Conservation (phyloP, 805 yeast species). For the Cyberlindnera sargentensis region DNA sequence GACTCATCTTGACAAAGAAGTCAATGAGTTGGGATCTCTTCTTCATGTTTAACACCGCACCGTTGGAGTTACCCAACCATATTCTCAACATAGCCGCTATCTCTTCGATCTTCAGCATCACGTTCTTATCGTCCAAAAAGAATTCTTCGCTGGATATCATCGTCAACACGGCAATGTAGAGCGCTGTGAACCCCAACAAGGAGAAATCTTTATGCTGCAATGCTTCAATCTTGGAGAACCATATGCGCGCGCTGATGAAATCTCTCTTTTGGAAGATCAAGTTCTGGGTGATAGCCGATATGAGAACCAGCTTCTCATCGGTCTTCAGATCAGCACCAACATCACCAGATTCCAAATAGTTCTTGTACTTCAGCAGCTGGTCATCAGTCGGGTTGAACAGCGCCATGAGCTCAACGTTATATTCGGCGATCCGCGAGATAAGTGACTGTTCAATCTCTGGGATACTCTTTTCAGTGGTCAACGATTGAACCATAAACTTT, state of each 20-base stretch:
- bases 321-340: constrained; percentile 6
- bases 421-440: constrained; percentile 10
- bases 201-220: constrained; percentile 9
- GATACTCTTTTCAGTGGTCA: constrained; percentile 17
- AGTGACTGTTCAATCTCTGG: constrained; percentile 12
- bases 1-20: constrained; percentile 22
- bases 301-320: constrained; percentile 21
- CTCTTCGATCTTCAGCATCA: constrained; percentile 23
- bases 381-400: constrained; percentile 24
- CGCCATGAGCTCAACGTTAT: constrained; percentile 21
- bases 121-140: constrained; percentile 12
- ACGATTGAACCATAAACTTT: constrained; percentile 18
- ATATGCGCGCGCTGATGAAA: constrained; percentile 16
- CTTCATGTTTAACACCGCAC: constrained; percentile 22
- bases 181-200: constrained; percentile 26
- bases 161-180: constrained; percentile 20
- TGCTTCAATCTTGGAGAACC: constrained; percentile 17
- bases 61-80: constrained; percentile 28
- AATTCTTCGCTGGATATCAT: constrained; percentile 14
- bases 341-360: constrained; percentile 11
- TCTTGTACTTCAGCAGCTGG: constrained; percentile 17
- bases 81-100: constrained; percentile 27
- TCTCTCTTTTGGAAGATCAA: constrained; percentile 20
- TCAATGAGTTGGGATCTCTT: constrained; percentile 28
- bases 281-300: constrained; percentile 24